A percentile compares a stretch with the other conserved stretches of the same genome.
Evolutionary conservation across 495 filamentous ascomycete species (phyloP).

Genomic region (Podospora comata): DNA sequence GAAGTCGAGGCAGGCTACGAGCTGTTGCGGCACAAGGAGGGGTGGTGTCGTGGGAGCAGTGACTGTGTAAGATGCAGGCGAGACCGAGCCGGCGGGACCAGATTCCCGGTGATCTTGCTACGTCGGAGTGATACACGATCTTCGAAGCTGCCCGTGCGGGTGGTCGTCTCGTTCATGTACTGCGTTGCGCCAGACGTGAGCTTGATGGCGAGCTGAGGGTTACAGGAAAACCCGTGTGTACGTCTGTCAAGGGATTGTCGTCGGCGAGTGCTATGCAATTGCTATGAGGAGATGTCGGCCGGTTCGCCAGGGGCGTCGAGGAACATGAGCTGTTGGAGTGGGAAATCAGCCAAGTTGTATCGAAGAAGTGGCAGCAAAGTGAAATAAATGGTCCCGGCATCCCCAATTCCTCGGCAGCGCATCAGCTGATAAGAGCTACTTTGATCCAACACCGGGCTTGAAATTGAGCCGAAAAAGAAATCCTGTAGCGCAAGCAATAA

Average conservation of each 20-base stretch:
- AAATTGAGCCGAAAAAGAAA: constrained; percentile 1
- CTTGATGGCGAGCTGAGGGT: background rate
- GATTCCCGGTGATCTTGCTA: background rate
- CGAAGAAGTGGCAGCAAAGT: background rate
- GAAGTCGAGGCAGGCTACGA: background rate
- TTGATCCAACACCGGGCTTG: background rate
- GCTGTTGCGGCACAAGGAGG: background rate
- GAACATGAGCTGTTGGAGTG: background rate
- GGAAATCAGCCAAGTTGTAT: background rate
- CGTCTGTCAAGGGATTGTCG: background rate
- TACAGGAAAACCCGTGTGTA: background rate
- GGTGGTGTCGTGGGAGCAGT: constrained; percentile 9
- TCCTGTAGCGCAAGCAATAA: background rate
- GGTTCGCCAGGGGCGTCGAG: background rate
- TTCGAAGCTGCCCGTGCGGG: background rate
- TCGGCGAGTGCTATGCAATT: background rate
- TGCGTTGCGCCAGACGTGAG: background rate
- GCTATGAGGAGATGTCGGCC: background rate
- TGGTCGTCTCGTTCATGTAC: constrained; percentile 2
- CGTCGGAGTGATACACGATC: constrained; percentile 1
- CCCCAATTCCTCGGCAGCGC: background rate
- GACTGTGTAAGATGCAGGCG: constrained; percentile 15
- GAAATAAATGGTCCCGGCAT: background rate
- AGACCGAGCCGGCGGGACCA: background rate
- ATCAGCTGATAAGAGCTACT: constrained; percentile 5